Conservation (phyloP, 208 protist genomes). For the Lotmaria passim region DNA sequence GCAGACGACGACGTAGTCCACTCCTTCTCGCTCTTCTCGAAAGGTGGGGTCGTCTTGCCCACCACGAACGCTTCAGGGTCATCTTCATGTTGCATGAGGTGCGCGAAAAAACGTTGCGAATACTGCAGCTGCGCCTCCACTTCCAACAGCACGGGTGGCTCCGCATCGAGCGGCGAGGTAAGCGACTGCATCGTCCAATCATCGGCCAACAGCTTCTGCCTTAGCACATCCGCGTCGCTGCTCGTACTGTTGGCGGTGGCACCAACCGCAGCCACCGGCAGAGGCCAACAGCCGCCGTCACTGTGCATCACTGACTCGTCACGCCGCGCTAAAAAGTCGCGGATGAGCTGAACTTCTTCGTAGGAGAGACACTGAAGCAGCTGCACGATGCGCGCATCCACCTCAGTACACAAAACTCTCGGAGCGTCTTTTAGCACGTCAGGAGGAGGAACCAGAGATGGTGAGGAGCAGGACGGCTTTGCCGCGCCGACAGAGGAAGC, state of each 20-base stretch:
- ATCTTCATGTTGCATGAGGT: neutral
- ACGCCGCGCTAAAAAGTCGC: neutral
- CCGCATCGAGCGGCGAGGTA: neutral
- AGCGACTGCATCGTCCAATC: neutral
- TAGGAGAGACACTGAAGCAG: conserved; percentile 28
- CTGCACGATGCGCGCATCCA: conserved; percentile 16
- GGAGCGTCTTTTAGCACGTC: neutral
- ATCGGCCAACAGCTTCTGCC: neutral
- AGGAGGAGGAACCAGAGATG: neutral
- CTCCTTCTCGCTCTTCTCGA: too few species aligned
- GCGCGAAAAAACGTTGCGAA: conserved; percentile 13
- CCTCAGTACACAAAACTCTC: neutral
- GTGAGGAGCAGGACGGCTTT: neutral
- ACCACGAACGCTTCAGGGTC: neutral
- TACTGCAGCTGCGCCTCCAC: conserved; percentile 16
- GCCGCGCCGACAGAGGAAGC: neutral
- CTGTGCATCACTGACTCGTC: neutral
- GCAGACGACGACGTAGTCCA: too few species aligned
- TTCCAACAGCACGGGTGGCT: conserved; percentile 15
- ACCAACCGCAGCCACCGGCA: neutral
- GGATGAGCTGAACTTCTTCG: conserved; percentile 18
- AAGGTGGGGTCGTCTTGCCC: too few species aligned
- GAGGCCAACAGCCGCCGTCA: neutral
- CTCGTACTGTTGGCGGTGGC: neutral
- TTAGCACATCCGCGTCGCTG: neutral